These are phyloP conservation scores for Nicotiana tomentosiformis DNA, from an alignment of 257 asterid species.

Conservation along the genomic window DNA sequence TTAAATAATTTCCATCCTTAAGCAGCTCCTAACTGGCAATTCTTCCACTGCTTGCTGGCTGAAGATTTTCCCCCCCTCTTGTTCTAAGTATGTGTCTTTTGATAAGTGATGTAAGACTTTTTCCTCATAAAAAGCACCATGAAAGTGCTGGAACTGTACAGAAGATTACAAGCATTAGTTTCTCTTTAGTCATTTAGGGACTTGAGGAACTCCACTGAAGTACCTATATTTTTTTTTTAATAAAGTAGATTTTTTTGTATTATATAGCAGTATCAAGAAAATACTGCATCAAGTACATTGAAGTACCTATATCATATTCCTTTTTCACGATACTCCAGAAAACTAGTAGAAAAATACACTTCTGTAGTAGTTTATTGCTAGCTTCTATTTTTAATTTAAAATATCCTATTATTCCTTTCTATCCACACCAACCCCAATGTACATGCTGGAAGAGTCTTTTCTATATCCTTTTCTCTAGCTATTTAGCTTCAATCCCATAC, in stretches of 20 bases:
- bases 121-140: background rate
- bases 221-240: background rate
- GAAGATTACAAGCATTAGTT: background rate
- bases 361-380: background rate
- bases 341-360: background rate
- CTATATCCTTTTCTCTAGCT: background rate
- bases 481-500: background rate
- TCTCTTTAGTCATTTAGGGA: slow-evolving; percentile 1
- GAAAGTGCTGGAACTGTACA: background rate
- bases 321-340: background rate
- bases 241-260: no score
- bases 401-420: background rate
- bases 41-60: background rate
- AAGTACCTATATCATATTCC: background rate
- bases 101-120: background rate
- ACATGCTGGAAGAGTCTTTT: background rate
- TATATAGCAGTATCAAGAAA: no score
- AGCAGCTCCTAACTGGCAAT: background rate
- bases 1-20: background rate
- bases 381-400: background rate
- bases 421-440: background rate
- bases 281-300: background rate
- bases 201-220: background rate
- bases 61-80: background rate
- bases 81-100: background rate